Percentiles rank a stretch among this genome's conserved stretches.
These are phyloP conservation scores for Cercospora citrullina DNA, from an alignment of 2,329 filamentous ascomycete genomes.

Conservation along the genomic window DNA sequence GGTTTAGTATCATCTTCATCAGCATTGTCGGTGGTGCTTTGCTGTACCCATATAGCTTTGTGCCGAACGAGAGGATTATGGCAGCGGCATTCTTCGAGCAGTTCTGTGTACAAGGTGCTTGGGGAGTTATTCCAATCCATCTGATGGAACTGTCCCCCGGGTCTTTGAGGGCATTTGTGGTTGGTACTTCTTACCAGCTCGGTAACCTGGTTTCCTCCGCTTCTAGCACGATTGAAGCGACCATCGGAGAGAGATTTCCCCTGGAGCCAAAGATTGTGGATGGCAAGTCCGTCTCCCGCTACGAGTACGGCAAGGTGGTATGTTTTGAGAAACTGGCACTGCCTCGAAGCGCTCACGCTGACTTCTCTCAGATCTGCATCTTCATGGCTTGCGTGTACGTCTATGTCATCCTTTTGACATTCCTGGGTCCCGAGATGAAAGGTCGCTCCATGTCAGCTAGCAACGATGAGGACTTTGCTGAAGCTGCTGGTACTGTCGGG, in stretches of 20 bases:
- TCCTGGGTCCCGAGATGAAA: conserved; percentile 59
- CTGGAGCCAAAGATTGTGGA: conserved; percentile 44
- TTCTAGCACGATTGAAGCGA: conserved; percentile 46
- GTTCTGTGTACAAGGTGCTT: conserved; percentile 42
- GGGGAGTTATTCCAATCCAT: conserved; percentile 59
- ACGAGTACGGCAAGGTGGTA: conserved; percentile 56
- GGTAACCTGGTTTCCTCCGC: conserved; percentile 66
- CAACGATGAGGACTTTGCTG: conserved; percentile 36
- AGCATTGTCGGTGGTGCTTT: conserved; percentile 69
- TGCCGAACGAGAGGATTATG: conserved; percentile 62
- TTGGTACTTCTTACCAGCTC: conserved; percentile 73
- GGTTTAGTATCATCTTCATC: conserved; percentile 51
- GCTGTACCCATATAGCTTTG: conserved; percentile 80
- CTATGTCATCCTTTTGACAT: conserved; percentile 61
- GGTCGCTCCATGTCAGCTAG: conserved; percentile 37
- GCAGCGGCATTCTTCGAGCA: conserved; percentile 79
- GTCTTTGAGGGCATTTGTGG: conserved; percentile 71
- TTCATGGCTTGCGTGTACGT: conserved; percentile 84
- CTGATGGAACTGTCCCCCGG: conserved; percentile 75
- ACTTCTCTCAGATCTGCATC: conserved; percentile 31
- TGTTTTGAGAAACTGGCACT: conserved; percentile 59
- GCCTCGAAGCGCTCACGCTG: background rate
- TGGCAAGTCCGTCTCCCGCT: conserved; percentile 41
- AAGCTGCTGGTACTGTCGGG: conserved; percentile 31
- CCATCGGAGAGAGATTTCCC: conserved; percentile 46